These are phyloP conservation scores for Penicillium polonicum DNA, from an alignment of 2,329 filamentous ascomycete genomes.

Conservation along the genomic window DNA sequence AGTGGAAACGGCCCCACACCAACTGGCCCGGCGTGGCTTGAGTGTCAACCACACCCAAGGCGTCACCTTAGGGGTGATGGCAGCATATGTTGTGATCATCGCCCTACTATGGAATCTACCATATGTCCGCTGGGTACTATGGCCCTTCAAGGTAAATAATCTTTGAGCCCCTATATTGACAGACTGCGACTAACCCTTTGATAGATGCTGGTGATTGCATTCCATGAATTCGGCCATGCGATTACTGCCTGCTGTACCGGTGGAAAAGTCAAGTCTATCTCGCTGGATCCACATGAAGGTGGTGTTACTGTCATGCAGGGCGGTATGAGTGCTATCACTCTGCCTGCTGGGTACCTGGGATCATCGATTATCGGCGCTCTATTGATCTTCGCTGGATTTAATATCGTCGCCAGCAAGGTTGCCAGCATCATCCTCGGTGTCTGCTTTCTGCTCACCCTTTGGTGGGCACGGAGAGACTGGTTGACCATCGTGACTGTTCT, in stretches of 20 bases:
- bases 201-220: conserved; percentile 78
- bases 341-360: conserved; percentile 76
- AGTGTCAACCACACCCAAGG: conserved; percentile 66
- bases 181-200: not conserved
- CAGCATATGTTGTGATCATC: conserved; percentile 69
- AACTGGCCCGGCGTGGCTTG: conserved; percentile 54
- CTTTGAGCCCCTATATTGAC: not conserved
- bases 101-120: conserved; percentile 77
- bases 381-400: conserved; percentile 75
- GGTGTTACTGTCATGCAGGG: conserved; percentile 76
- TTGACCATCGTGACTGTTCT: conserved; percentile 70
- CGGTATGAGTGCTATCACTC: conserved; percentile 66
- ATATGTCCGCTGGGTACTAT: conserved; percentile 70
- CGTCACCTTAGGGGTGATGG: conserved; percentile 70
- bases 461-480: conserved; percentile 80
- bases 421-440: conserved; percentile 70
- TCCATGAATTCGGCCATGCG: conserved; percentile 77
- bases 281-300: conserved; percentile 71
- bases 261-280: conserved; percentile 71
- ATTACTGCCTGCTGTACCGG: conserved; percentile 71
- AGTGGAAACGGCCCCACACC: conserved; percentile 25
- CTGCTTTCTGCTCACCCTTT: conserved; percentile 74
- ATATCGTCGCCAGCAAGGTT: conserved; percentile 79
- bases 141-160: conserved; percentile 71
- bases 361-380: conserved; percentile 74